Base-by-base conservation (phyloP, 202 grass and related monocot genomes). In the Zoysia matrella region DNA sequence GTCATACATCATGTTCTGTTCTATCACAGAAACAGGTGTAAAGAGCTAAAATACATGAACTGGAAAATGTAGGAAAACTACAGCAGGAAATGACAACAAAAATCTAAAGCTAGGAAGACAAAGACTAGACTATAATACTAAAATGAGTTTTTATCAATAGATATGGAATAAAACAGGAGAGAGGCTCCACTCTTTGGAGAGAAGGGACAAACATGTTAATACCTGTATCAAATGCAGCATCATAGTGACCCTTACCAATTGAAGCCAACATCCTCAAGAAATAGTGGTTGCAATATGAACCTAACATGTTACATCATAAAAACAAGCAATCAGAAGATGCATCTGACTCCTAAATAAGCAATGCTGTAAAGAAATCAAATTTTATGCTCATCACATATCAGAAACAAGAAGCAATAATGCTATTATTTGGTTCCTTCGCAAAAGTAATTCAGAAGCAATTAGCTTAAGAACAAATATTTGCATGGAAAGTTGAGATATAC, bases 241-340 rank as follows among this genome's bases (percentile, higher is more conserved):
- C 91, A 72, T 98, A 95, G 48, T 93, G 92, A 57, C 96, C 96
- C 67, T 82, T 91, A 50, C 92, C 89, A 75, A 98, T 83, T 15
- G 88, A 93, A 86, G 92, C 87, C 85, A 98, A 90, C 80, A 90
- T 89, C 60, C 67, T 86, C 91, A 98, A 90, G 87, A 98, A 98
- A 89, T 98, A 98, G 67, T 98, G 89, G 67, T 98, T 98, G 89
- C 90, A 95, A 69, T 88, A 95, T 69, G 73, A 88, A 84, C 96
- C 96, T 95, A 84, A 84, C 50, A 80, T 80, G 65, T 79, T 83
- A 43, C 83, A 80, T 45, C 42, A 10, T 11, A 85, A 68, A 76
- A 47, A 40, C 16, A 70, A 60, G 60, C 0, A 60, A 60, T 80
- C 39, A 80, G 53, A 72, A 54, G 18, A 65, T 46, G 40, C 44